Conservation (phyloP, 306 rosid genomes). For the Carpinus fangiana region DNA sequence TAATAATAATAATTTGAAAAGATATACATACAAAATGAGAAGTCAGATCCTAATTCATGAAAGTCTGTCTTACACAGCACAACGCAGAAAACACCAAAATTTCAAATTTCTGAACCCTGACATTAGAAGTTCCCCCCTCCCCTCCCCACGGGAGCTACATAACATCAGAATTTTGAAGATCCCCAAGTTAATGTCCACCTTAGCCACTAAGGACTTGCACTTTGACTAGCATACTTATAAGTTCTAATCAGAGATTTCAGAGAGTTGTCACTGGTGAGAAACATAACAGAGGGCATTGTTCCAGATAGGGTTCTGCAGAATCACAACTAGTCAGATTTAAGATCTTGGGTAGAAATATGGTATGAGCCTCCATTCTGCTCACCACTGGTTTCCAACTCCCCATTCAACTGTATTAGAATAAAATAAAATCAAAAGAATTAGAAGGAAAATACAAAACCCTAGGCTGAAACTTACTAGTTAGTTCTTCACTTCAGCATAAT, state of each 20-base stretch:
- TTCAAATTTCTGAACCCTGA: slow-evolving; percentile 33
- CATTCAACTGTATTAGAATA: slow-evolving; percentile 70
- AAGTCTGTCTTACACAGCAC: slow-evolving; percentile 19
- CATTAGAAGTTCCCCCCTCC: slow-evolving; percentile 20
- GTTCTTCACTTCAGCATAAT: background rate
- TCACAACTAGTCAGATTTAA: slow-evolving; percentile 48
- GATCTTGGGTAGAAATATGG: slow-evolving; percentile 35
- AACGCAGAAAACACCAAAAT: slow-evolving; percentile 12
- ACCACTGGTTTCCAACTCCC: slow-evolving; percentile 42
- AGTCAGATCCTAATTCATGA: background rate
- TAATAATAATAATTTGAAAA: too few relatives aligned
- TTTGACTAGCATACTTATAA: slow-evolving; percentile 26
- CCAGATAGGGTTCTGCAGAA: slow-evolving; percentile 21
- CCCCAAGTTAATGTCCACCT: slow-evolving; percentile 32
- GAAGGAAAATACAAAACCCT: slow-evolving; percentile 8
- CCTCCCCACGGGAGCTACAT: slow-evolving; percentile 32
- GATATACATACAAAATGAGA: too few relatives aligned
- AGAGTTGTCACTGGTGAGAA: slow-evolving; percentile 29
- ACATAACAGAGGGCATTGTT: slow-evolving; percentile 21
- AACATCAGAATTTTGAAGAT: slow-evolving; percentile 27
- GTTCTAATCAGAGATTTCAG: slow-evolving; percentile 30
- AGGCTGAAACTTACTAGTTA: background rate
- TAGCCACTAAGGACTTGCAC: slow-evolving; percentile 38
- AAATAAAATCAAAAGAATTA: background rate
- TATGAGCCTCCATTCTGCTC: slow-evolving; percentile 51